Percentiles rank a stretch among this genome's conserved stretches.
phyloP scores from a whole-genome alignment of 352 stramenopile genomes.

The Globisporangium ultimum region DNA sequence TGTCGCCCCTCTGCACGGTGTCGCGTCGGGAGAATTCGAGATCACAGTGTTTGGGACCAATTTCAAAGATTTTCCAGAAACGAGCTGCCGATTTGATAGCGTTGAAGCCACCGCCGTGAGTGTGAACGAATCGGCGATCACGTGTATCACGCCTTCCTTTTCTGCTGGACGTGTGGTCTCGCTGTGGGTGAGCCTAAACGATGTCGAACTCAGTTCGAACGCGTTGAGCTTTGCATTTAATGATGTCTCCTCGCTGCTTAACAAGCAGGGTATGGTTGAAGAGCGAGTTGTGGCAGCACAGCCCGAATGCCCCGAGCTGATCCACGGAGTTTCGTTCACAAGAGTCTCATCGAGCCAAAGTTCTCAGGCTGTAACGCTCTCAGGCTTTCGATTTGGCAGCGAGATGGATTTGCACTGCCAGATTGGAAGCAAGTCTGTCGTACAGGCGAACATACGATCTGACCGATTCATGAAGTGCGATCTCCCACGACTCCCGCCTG shows the following conservation, averaged over 20 bases:
- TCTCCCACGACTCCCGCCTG: conserved; percentile 25
- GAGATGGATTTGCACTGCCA: conserved; percentile 25
- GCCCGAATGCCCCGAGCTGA: conserved; percentile 14
- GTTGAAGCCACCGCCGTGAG: conserved; percentile 17
- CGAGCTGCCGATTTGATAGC: conserved; percentile 35
- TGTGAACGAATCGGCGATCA: conserved; percentile 26
- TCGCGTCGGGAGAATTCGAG: conserved; percentile 6
- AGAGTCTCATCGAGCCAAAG: conserved; percentile 16
- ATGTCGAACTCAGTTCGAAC: conserved; percentile 30
- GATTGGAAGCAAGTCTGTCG: conserved; percentile 9
- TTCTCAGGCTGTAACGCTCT: conserved; percentile 17
- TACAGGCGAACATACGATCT: conserved; percentile 17
- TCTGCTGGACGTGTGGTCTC: conserved; percentile 1
- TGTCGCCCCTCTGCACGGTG: conserved; percentile 17
- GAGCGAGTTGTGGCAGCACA: conserved; percentile 11
- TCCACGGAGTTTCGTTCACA: conserved; percentile 15
- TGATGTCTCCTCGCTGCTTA: conserved; percentile 4
- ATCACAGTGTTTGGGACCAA: conserved; percentile 42
- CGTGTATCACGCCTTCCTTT: conserved; percentile 26
- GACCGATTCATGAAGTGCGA: conserved; percentile 22
- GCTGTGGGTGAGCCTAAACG: conserved; percentile 37
- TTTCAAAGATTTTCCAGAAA: conserved; percentile 21
- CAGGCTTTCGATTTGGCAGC: conserved; percentile 23
- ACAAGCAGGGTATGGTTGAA: conserved; percentile 15
- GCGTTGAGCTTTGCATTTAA: conserved; percentile 22